Percentiles rank a stretch among this genome's conserved stretches.
phyloP scores from a whole-genome alignment of 768 basidiomycete genomes.

The Termitomyces sp. region DNA sequence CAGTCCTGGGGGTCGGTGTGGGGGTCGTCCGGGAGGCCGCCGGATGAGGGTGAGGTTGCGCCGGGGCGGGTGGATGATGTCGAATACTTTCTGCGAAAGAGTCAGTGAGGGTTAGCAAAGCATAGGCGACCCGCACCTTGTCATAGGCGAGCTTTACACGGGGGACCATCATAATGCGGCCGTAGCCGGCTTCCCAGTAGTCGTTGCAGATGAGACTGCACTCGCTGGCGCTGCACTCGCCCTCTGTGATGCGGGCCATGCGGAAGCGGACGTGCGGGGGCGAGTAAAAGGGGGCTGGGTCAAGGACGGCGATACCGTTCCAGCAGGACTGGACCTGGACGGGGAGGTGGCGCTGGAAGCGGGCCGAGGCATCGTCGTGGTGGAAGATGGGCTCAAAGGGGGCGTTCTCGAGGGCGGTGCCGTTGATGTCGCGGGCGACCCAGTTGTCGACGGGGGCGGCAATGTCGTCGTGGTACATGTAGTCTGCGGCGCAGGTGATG shows the following conservation, averaged over 20 bases:
- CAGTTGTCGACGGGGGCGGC: constrained; percentile 93
- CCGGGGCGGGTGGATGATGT: constrained; percentile 87
- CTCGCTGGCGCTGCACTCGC: constrained; percentile 93
- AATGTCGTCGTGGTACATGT: constrained; percentile 98
- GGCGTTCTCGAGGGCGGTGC: constrained; percentile 95
- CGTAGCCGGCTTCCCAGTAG: constrained; percentile 95
- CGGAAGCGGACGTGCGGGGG: constrained; percentile 91
- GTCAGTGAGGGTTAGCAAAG: neutral
- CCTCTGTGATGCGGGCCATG: constrained; percentile 85
- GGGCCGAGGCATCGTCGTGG: constrained; percentile 62
- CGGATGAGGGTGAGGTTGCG: constrained; percentile 98
- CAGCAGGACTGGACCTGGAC: constrained; percentile 97
- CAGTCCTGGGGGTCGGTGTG: constrained; percentile 96
- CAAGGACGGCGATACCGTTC: constrained; percentile 96
- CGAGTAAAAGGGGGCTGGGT: constrained; percentile 92
- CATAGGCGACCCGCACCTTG: constrained; percentile 50
- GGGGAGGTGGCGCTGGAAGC: constrained; percentile 90
- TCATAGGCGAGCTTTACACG: constrained; percentile 96
- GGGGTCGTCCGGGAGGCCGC: constrained; percentile 95
- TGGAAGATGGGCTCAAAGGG: constrained; percentile 96
- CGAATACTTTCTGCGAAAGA: constrained; percentile 72
- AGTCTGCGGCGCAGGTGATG: constrained; percentile 96
- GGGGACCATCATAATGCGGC: constrained; percentile 96
- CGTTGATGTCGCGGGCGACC: constrained; percentile 98
- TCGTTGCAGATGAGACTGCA: constrained; percentile 98